Evolutionary conservation across 179 eudicot species (phyloP), one percentile per base, ranked within the genome.

Genomic region (Actinidia chinensis): DNA sequence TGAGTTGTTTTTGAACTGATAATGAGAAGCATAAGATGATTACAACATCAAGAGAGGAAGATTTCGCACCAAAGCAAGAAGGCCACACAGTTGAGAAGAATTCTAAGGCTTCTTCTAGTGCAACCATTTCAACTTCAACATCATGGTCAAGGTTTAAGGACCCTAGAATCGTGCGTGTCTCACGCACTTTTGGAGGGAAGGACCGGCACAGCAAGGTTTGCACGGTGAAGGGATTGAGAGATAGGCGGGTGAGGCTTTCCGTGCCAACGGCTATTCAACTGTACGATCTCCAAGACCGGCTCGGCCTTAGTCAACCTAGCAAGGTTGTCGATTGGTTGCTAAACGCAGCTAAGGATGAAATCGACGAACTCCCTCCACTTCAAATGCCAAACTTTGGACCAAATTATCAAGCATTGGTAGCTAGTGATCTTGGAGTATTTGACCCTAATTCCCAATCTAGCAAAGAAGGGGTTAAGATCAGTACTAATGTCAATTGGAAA

Each of bases 261-360:
- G 98, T 91, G n/a, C 95, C 92, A 0, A 90, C 98, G 0, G 98
- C 98, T 10, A 89, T 94, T 79, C 97, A 92, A 54, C 79, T 94
- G 28, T 94, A 94, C 79, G 97, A 94, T 75, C 90, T 94, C 65
- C 98, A 94, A 82, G 97, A 94, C 33, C 83, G 97, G 78, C 97
- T 93, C 8, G 93, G 95, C 0, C 85, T 94, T 9, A 86, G 80
- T 78, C 98, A 94, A 75, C 98, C 98, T 9, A 94, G 98, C 80
- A 94, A 92, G 80, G 98, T 91, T 33, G 86, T 94, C 11, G 98
- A 94, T 81, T 94, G 98, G 98, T 79, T 94, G 65, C 78, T 94
- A 6, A 87, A 91, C 28, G 85, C 83, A 10, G 85, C 97, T 0
- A 92, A 94, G 79, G 22, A 85, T 47, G 98, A 94, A 25, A 91